Conservation (phyloP, 257 asterid genomes). For the Dorcoceras hygrometricum region DNA sequence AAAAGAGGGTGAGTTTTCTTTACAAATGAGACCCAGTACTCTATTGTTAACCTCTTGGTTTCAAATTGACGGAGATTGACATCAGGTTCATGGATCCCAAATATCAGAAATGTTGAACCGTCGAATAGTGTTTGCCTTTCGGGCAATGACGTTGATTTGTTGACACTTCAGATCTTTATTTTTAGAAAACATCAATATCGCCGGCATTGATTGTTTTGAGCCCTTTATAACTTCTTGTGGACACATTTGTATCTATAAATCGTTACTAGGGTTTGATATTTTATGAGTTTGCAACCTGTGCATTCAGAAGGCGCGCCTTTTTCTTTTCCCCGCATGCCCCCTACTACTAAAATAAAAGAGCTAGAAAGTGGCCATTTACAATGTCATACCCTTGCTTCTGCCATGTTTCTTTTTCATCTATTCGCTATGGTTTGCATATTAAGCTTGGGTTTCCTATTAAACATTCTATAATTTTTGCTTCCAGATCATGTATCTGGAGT, state of each 20-base stretch:
- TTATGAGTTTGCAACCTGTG: not conserved
- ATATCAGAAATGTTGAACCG: not conserved
- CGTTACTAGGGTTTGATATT: not conserved
- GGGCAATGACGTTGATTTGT: not conserved
- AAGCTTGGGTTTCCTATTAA: not conserved
- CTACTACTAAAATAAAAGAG: too few relatives aligned
- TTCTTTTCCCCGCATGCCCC: too few relatives aligned
- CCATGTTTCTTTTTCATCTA: too few relatives aligned
- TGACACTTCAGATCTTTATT: not conserved
- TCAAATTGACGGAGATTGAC: not conserved
- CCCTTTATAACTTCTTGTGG: not conserved
- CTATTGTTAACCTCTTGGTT: not conserved
- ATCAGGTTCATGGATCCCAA: not conserved
- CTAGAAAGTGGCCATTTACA: not conserved
- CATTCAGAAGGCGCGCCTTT: not conserved
- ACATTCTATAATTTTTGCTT: not conserved
- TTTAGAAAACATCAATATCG: not conserved
- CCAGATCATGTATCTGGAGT: constrained; percentile 56
- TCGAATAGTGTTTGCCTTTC: not conserved
- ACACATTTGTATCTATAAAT: not conserved
- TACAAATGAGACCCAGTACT: not conserved
- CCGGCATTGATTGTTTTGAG: not conserved
- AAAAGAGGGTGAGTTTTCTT: not conserved
- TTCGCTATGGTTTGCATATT: not conserved
- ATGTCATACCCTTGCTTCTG: not conserved